phyloP scores from a whole-genome alignment of 2,329 filamentous ascomycete species.

The Juglanconis juglandina region DNA sequence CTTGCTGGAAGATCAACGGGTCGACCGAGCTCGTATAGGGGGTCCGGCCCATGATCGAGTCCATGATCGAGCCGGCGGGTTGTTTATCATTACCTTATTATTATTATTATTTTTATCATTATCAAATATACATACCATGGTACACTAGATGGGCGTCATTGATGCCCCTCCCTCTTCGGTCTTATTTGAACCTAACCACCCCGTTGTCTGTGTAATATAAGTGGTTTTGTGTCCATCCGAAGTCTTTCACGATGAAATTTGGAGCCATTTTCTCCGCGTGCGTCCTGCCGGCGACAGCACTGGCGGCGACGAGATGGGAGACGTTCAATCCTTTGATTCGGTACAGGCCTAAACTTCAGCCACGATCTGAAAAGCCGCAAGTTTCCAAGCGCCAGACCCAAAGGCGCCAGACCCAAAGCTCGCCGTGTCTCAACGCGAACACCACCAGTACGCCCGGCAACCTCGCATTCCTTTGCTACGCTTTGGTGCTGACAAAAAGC shows the following conservation, averaged over 20 bases:
- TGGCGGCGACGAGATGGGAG: slow-evolving; percentile 2
- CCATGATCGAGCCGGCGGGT: neutral
- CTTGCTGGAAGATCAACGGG: neutral
- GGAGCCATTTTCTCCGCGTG: neutral
- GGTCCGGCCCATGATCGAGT: too few species aligned
- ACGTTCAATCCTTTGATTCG: slow-evolving; percentile 11
- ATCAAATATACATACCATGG: too few species aligned
- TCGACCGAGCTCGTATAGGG: neutral
- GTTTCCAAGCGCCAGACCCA: slow-evolving; percentile 3
- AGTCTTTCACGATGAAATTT: slow-evolving; percentile 6
- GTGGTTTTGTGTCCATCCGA: neutral
- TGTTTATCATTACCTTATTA: too few species aligned
- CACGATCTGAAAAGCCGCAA: neutral
- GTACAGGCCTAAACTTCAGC: neutral
- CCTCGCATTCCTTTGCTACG: neutral
- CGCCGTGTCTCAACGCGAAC: slow-evolving; percentile 25
- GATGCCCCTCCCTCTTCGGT: too few species aligned
- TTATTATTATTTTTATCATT: too few species aligned
- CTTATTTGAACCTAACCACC: too few species aligned
- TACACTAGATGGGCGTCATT: too few species aligned
- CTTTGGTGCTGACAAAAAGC: neutral
- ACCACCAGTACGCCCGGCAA: slow-evolving; percentile 20
- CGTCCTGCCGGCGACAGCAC: neutral
- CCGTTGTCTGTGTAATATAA: too few species aligned
- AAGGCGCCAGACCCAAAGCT: neutral